These are phyloP conservation scores for Apophysomyces trapeziformis DNA, from an alignment of 371 early-diverging fungal species.

Conservation along the genomic window DNA sequence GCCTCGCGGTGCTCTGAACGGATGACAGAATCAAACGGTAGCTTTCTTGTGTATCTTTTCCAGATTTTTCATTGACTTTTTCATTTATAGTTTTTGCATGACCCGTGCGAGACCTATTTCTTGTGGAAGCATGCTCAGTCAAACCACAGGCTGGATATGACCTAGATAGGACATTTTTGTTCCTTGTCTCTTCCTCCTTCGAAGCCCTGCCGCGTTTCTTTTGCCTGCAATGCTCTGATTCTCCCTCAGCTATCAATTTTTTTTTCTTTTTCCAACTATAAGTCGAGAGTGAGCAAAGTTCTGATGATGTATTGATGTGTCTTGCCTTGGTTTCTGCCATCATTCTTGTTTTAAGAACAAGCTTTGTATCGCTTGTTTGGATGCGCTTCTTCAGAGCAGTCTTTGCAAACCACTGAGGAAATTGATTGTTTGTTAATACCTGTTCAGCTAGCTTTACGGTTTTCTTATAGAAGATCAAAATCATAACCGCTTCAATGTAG, in stretches of 20 bases:
- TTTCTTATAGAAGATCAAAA: too few species aligned
- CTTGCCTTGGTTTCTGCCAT: too few species aligned
- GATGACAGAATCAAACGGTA: not conserved
- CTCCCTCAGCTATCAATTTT: not conserved
- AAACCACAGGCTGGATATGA: not conserved
- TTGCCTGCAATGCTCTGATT: not conserved
- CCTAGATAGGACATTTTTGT: too few species aligned
- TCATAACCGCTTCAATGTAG: too few species aligned
- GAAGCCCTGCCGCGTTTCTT: not conserved
- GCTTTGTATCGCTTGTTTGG: too few species aligned
- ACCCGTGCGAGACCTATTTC: not conserved
- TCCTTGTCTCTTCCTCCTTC: not conserved
- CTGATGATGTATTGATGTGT: too few species aligned
- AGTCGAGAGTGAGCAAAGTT: too few species aligned
- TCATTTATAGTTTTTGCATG: not conserved
- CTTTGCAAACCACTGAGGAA: too few species aligned
- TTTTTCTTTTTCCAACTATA: not conserved
- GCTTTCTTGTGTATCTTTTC: not conserved
- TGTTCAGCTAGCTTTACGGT: too few species aligned
- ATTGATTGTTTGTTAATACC: too few species aligned
- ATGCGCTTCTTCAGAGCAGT: too few species aligned
- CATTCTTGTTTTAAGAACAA: too few species aligned
- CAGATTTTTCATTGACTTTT: not conserved
- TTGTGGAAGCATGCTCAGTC: not conserved
- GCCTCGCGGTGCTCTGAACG: not conserved